Conservation (phyloP, 768 basidiomycete species). For the Chalciporus chontae region DNA sequence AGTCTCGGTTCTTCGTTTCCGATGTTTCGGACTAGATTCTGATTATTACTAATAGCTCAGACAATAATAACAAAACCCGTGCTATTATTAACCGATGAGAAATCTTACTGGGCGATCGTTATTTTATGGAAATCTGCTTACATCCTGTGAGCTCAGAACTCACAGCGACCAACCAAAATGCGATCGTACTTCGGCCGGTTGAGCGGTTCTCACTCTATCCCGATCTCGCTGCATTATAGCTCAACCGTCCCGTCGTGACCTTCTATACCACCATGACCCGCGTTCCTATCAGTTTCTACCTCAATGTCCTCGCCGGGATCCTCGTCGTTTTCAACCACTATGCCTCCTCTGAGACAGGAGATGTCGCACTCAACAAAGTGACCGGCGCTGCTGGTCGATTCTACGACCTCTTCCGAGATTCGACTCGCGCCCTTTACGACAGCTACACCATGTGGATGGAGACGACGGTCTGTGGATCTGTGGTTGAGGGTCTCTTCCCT, state of each 20-base stretch:
- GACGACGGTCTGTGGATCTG: not conserved
- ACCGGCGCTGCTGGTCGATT: constrained; percentile 17
- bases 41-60: no score
- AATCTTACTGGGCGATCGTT: no score
- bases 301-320: constrained; percentile 17
- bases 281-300: constrained; percentile 15
- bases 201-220: not conserved
- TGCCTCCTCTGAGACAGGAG: constrained; percentile 15
- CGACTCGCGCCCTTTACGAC: constrained; percentile 2
- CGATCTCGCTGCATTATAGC: not conserved
- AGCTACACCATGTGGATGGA: constrained; percentile 4
- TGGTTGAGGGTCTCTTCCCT: not conserved
- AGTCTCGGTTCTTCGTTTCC: no score
- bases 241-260: not conserved
- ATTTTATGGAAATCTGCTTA: not conserved
- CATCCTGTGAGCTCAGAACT: no score
- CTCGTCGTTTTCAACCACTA: constrained; percentile 17
- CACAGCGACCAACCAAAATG: no score
- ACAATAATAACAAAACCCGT: no score
- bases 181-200: no score
- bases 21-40: no score
- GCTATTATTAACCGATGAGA: no score
- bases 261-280: constrained; percentile 1
- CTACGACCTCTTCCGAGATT: constrained; percentile 11
- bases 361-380: constrained; percentile 19